Evolutionary conservation across 176 grass and related monocot genomes (phyloP).

Genomic region (Eleusine coracana): DNA sequence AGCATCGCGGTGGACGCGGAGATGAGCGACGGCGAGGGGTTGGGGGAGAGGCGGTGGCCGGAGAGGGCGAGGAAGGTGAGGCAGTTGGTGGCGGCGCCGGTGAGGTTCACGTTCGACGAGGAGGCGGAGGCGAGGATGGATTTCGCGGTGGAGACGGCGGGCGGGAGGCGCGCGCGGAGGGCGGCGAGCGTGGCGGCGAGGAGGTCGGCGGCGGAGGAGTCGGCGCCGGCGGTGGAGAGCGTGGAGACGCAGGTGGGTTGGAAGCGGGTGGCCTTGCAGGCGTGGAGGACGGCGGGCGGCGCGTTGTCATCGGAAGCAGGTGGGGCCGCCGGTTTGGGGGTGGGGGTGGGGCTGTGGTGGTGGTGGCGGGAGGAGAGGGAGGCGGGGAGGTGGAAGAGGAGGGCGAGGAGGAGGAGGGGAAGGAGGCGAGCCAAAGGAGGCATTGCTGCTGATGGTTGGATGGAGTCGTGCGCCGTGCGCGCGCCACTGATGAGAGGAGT

Average conservation of each 20-base stretch:
- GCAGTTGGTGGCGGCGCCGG: constrained; percentile 86
- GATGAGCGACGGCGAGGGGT: constrained; percentile 46
- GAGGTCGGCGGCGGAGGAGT: constrained; percentile 55
- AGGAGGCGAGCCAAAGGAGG: neutral
- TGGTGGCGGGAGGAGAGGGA: constrained; percentile 33
- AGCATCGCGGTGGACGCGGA: constrained; percentile 69
- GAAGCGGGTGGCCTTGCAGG: constrained; percentile 81
- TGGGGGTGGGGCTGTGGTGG: constrained; percentile 6
- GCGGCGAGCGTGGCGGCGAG: constrained; percentile 45
- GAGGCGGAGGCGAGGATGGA: constrained; percentile 52
- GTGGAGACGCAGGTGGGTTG: constrained; percentile 58
- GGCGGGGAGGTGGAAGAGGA: constrained; percentile 39
- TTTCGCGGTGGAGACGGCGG: constrained; percentile 61
- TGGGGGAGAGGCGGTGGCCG: constrained; percentile 57
- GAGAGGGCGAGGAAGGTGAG: constrained; percentile 70
- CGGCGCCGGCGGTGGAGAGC: constrained; percentile 47
- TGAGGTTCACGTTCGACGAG: constrained; percentile 70
- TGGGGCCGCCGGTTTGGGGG: neutral
- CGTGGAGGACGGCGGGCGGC: constrained; percentile 55
- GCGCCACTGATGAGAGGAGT: neutral
- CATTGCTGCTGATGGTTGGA: constrained; percentile 19
- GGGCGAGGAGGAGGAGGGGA: neutral
- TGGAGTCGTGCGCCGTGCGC: neutral
- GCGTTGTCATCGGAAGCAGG: constrained; percentile 31
- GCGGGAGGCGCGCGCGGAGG: constrained; percentile 51